A percentile compares a stretch with the other conserved stretches of the same genome.
Conservation (phyloP, 2,329 filamentous ascomycete genomes). For the Nigrospora osmanthi region DNA sequence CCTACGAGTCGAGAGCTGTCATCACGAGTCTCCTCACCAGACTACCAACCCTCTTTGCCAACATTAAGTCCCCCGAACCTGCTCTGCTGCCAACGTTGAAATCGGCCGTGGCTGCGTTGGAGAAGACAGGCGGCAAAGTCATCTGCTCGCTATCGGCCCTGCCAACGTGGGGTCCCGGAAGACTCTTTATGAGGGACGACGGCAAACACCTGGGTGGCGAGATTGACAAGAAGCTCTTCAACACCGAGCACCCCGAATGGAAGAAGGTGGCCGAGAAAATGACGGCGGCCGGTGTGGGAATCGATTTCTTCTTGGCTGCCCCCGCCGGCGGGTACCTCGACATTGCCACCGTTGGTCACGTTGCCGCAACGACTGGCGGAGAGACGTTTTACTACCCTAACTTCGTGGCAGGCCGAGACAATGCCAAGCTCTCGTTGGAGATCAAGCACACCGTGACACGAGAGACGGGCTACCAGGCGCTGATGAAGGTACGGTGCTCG, state of each 20-base stretch:
- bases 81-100: constrained; percentile 78
- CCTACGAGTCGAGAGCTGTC: constrained; percentile 73
- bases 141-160: constrained; percentile 81
- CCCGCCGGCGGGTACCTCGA: constrained; percentile 88
- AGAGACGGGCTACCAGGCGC: constrained; percentile 88
- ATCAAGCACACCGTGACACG: constrained; percentile 78
- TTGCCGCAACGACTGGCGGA: constrained; percentile 83
- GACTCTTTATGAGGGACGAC: constrained; percentile 79
- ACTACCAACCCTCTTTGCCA: constrained; percentile 79
- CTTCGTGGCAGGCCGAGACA: constrained; percentile 81
- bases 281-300: constrained; percentile 77
- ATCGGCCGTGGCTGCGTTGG: constrained; percentile 74
- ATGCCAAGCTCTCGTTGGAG: constrained; percentile 75
- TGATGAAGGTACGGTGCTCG: constrained; percentile 98
- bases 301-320: constrained; percentile 91
- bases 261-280: constrained; percentile 81
- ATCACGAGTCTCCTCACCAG: constrained; percentile 81
- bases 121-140: constrained; percentile 85
- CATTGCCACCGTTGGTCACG: constrained; percentile 85
- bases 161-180: constrained; percentile 84
- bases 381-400: constrained; percentile 97
- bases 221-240: constrained; percentile 84
- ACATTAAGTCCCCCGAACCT: constrained; percentile 84
- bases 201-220: constrained; percentile 80
- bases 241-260: constrained; percentile 83